A percentile compares a stretch with the other conserved stretches of the same genome.
Evolutionary conservation across 225 moss, liverwort and hornwort genomes (phyloP).

Genomic region (Rhytidiadelphus loreus): DNA sequence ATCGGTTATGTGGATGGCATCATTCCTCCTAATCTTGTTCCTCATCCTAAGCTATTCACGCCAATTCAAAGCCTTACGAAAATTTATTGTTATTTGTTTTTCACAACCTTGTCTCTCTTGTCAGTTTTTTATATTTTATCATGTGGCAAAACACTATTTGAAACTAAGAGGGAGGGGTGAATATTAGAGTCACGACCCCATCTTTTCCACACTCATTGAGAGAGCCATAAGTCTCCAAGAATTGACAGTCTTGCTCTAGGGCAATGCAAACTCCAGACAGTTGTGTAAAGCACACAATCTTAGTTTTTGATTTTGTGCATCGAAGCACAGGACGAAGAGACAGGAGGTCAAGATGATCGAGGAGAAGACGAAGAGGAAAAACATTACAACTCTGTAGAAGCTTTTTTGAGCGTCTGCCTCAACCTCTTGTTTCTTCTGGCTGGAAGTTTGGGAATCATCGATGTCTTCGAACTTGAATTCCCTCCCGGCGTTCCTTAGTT

Average conservation of each 20-base stretch:
- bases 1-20: accelerated
- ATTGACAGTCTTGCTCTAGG: not conserved
- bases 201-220: not conserved
- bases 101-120: too few relatives aligned
- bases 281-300: not conserved
- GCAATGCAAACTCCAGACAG: not conserved
- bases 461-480: not conserved
- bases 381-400: not conserved
- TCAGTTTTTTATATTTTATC: too few relatives aligned
- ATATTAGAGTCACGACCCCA: not conserved
- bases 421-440: too few relatives aligned
- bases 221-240: not conserved
- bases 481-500: not conserved
- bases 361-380: not conserved
- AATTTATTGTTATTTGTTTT: not conserved
- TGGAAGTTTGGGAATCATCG: not conserved
- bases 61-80: not conserved
- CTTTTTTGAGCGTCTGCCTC: accelerated
- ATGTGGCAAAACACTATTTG: too few relatives aligned
- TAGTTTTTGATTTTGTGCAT: not conserved
- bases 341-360: not conserved
- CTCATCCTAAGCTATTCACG: too few relatives aligned
- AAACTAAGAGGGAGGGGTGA: not conserved
- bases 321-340: not conserved
- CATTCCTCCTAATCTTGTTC: not conserved